Base-by-base conservation (phyloP, 2,329 filamentous ascomycete genomes). In the Aureobasidium sp. region DNA sequence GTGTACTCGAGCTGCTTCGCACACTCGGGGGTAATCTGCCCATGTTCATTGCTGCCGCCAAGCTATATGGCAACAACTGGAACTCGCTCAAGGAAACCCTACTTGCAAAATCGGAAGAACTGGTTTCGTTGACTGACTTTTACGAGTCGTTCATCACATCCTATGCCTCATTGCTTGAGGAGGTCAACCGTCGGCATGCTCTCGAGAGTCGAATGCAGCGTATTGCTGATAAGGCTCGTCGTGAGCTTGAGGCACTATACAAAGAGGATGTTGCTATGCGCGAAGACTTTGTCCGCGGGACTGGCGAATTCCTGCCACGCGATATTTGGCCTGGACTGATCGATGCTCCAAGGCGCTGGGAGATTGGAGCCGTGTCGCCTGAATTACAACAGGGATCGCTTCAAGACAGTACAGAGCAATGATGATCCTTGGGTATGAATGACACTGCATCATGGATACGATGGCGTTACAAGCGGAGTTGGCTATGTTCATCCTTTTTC, bases 91-190 rank as follows among this genome's bases (percentile, higher is more conserved):
- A 87, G 66, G 81, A 84, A 4, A 81, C 80, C 19, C 89, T 97
- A 27, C 79, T 81, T 39, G 79, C 76, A 17, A 88, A 86, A 67
- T 83, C 96, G 44, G 78, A 81, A 11, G 90, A 96, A 69, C 87
- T 97, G 74, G 85, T 88, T 57, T 84, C 85, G 24, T 83, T 97
- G 68, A 82, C 85, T 12, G 79, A 84, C n/a, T 90, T 97, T 68
- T 97, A 97, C 73, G 88, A 93, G 64, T 86, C 88, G 19, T 99
- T 97, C 69, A 81, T 89, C 22, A 82, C 85, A 58, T 90, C 91
- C 0, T 97, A 99, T 70, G 88, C 91, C 67, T 86, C 87, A 22
- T 78, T 99, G 14, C 82, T 97, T 27, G 81, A 96, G 1, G 94
- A 99, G 73, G 87, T 91, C 6, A 87, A 88, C 58, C 81, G 94